Conservation (phyloP, 1,139 yeast genomes). For the Pichia sp. region DNA sequence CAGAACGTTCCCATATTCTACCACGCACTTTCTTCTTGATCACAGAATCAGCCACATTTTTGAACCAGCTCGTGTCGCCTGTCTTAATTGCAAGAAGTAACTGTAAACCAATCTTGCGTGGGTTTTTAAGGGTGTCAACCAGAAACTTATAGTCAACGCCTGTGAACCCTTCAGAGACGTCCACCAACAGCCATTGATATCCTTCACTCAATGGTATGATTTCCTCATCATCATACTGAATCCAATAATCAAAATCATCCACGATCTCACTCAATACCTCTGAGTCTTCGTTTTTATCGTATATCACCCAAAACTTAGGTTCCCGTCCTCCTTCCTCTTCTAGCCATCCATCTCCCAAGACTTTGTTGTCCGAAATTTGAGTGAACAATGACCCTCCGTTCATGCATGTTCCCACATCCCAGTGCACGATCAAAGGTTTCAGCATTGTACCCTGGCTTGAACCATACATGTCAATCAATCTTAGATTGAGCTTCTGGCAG, state of each 20-base stretch:
- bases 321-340: constrained; percentile 42
- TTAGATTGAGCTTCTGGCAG: constrained; percentile 47
- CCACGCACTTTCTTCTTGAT: constrained; percentile 8
- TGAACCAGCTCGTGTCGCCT: constrained; percentile 7
- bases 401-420: constrained; percentile 83
- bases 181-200: constrained; percentile 39
- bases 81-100: background rate
- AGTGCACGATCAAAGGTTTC: constrained; percentile 46
- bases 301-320: constrained; percentile 38
- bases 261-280: constrained; percentile 27
- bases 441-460: constrained; percentile 9
- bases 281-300: constrained; percentile 70
- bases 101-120: background rate
- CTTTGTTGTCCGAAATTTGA: constrained; percentile 16
- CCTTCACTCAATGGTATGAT: constrained; percentile 22
- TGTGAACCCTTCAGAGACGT: constrained; percentile 31
- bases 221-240: constrained; percentile 42
- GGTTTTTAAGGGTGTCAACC: background rate
- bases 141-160: constrained; percentile 4
- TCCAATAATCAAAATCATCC: constrained; percentile 49
- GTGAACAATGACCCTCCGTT: constrained; percentile 76
- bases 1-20: constrained; percentile 10
- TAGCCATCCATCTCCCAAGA: constrained; percentile 4
- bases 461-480: constrained; percentile 27
- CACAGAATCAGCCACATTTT: constrained; percentile 1